Evolutionary conservation across 1,139 yeast species (phyloP).

Genomic region (Debaryomycetaceae sp.): DNA sequence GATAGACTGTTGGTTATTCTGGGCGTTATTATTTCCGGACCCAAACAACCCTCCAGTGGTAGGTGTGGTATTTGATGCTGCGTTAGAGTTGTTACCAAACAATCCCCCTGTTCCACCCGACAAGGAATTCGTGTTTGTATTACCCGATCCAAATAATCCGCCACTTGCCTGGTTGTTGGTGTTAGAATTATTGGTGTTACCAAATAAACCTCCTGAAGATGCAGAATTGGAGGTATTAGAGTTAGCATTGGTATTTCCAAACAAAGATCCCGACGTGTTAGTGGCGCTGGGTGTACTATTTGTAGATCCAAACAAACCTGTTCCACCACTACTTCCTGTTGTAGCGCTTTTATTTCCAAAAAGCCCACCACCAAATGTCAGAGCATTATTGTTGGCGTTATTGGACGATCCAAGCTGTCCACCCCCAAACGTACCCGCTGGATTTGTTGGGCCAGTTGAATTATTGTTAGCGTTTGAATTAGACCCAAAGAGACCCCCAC

Average conservation of each 20-base stretch:
- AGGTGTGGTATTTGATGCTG: conserved; percentile 7
- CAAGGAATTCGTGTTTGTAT: conserved; percentile 6
- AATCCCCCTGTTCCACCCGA: conserved; percentile 21
- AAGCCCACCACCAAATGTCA: conserved; percentile 11
- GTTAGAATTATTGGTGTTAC: conserved; percentile 6
- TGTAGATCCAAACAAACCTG: conserved; percentile 1
- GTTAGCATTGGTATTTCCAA: background rate
- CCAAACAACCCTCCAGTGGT: conserved; percentile 21
- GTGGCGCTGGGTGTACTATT: background rate
- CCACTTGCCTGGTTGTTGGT: conserved; percentile 10
- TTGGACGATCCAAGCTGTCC: conserved; percentile 13
- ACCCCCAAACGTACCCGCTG: conserved; percentile 8
- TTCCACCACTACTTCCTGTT: background rate
- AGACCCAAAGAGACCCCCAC: conserved; percentile 24
- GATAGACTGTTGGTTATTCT: conserved; percentile 4
- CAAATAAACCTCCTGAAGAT: conserved; percentile 17
- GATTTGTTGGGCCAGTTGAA: conserved; percentile 4
- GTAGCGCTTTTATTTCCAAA: conserved; percentile 9
- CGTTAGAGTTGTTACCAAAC: conserved; percentile 14
- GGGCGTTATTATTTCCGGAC: background rate
- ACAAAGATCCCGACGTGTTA: conserved; percentile 1
- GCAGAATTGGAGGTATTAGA: conserved; percentile 2
- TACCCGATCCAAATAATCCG: conserved; percentile 26
- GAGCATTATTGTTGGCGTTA: conserved; percentile 2
- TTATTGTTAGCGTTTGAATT: conserved; percentile 1